Evolutionary conservation across 1,284 basidiomycete species (phyloP).

Genomic region (Leccinum angustisporum): DNA sequence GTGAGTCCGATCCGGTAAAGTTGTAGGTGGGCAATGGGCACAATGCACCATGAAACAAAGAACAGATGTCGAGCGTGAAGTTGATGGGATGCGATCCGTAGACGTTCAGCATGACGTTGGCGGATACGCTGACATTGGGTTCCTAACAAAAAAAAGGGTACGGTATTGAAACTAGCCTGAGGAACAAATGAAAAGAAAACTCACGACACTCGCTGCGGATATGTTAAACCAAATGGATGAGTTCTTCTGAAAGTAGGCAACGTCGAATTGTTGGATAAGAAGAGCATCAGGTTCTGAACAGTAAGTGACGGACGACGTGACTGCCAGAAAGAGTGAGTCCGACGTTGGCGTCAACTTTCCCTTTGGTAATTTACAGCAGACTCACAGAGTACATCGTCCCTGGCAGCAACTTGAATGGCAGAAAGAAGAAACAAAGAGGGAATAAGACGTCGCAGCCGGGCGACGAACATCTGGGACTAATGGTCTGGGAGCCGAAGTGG

Average conservation of each 20-base stretch:
- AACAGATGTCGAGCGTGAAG: slow-evolving; percentile 77
- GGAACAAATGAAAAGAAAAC: slow-evolving; percentile 30
- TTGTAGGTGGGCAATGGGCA: slow-evolving; percentile 88
- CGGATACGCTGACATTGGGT: slow-evolving; percentile 74
- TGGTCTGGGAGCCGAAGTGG: slow-evolving; percentile 16
- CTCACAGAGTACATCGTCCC: slow-evolving; percentile 59
- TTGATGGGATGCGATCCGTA: slow-evolving; percentile 82
- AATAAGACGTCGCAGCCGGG: slow-evolving; percentile 64
- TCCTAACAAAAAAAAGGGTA: slow-evolving; percentile 44
- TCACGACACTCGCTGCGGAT: slow-evolving; percentile 69
- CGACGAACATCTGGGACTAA: slow-evolving; percentile 56
- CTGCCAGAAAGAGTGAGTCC: slow-evolving; percentile 36
- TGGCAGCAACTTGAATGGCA: slow-evolving; percentile 42
- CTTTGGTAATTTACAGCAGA: slow-evolving; percentile 16
- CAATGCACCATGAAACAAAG: slow-evolving; percentile 71
- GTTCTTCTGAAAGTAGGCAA: slow-evolving; percentile 73
- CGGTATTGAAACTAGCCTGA: slow-evolving; percentile 30
- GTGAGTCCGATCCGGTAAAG: slow-evolving; percentile 78
- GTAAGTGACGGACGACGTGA: slow-evolving; percentile 86
- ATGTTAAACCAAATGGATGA: slow-evolving; percentile 73
- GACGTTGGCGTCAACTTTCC: neutral
- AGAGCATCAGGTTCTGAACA: slow-evolving; percentile 80
- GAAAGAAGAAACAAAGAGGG: slow-evolving; percentile 44
- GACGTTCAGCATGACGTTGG: slow-evolving; percentile 76
- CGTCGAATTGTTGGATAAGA: slow-evolving; percentile 78